Conservation (phyloP, 257 asterid genomes). For the Solanum medicagineum region DNA sequence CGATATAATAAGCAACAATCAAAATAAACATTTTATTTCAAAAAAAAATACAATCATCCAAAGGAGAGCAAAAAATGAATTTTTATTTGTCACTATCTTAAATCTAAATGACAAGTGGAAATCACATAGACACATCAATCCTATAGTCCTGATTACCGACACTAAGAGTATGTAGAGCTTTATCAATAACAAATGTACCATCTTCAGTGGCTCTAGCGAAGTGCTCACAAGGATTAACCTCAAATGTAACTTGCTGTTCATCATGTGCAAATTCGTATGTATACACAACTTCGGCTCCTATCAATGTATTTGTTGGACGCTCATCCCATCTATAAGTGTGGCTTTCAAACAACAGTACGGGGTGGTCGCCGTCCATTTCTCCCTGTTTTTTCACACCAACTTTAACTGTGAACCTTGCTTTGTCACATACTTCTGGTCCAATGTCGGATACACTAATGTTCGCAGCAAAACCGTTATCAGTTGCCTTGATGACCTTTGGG, state of each 20-base stretch:
- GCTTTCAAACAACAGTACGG: conserved; percentile 27
- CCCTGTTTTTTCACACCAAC: conserved; percentile 37
- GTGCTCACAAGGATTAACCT: conserved; percentile 36
- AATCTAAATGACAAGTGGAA: neutral
- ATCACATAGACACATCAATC: conserved; percentile 20
- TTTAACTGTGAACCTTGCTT: conserved; percentile 10
- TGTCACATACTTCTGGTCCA: conserved; percentile 16
- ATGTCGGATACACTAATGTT: conserved; percentile 20
- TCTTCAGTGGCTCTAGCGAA: conserved; percentile 29
- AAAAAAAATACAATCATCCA: too few species aligned
- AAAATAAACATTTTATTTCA: too few species aligned
- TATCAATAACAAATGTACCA: conserved; percentile 36
- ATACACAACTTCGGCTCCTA: conserved; percentile 31
- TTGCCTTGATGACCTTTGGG: neutral
- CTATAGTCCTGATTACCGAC: conserved; percentile 37
- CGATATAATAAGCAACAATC: too few species aligned
- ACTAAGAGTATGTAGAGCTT: conserved; percentile 18
- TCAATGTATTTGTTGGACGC: conserved; percentile 25
- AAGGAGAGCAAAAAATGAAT: too few species aligned
- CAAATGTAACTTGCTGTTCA: conserved; percentile 13
- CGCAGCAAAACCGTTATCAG: neutral
- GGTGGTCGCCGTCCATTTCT: conserved; percentile 35
- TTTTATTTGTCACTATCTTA: neutral
- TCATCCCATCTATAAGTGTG: conserved; percentile 1
- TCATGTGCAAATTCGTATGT: conserved; percentile 11